Base-by-base conservation (phyloP, 768 basidiomycete genomes). In the Boletus eberwhitei region DNA sequence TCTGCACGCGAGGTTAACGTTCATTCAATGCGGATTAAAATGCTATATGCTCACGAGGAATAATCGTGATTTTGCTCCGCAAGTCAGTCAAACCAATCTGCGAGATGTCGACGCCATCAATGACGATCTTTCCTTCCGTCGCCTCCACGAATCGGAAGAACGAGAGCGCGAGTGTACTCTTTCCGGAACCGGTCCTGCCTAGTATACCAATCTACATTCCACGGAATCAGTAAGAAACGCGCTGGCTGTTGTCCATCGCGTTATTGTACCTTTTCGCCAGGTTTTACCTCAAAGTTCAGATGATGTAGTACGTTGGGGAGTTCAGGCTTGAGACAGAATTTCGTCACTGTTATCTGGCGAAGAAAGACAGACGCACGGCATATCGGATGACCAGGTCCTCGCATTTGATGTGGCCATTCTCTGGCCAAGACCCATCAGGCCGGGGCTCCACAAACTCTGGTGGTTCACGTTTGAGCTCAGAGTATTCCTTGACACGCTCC, bases 61-160 rank as follows among this genome's bases (percentile, higher is more conserved):
- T 86, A 62, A 90, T 86, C 48, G 89, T 93, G 50, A 93, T 73
- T 39, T 78, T 80, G 52, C 83, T 85, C 22, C 93, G 81, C 36
- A 97, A 77, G 65, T 94, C 90, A 0, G 87, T 88, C 35, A 95
- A 74, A 19, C 92, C 93, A 50, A 94, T 82, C 51, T 78, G 77
- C 29, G 90, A 77, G 54, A 92, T 92, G 60, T 94, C 88, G 12
- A 90, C 45, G n/a, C 77, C 88, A 65, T 93, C 93, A 36, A 95
- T 77, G 5, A 82, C 41, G 50, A 93, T 93, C 8, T 75, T 76
- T 7, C 92, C 92, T 61, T 85, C 77, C 0, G 83, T 84, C 1
- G 92, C 85, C 64, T 95, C 91, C n/a, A 95, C 90, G 65, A 93
- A 90, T 22, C 89, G 82, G 82, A 95, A 93, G 74, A 93, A 89